Evolutionary conservation across 2,329 filamentous ascomycete genomes (phyloP), one percentile per base, ranked within the genome.

Genomic region (Atkinsonella hypoxylon): DNA sequence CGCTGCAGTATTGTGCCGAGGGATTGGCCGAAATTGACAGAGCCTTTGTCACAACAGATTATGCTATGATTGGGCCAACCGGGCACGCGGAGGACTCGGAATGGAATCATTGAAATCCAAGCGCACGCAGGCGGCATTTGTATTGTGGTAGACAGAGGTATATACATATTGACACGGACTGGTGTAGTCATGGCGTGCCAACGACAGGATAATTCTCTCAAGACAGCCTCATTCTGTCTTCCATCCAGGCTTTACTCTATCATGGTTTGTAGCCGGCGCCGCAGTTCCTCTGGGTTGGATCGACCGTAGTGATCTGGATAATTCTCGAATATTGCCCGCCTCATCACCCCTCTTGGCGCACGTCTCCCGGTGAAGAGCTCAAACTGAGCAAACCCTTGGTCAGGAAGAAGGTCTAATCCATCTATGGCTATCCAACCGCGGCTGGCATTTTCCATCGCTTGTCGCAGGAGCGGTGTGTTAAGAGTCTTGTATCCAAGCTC

Each of bases 381-480:
- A 60, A 90, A 91, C 59, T 90, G 86, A 1, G 86, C 85, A 65
- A 87, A 87, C 0, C 83, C 87, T 61, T 90, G 86, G 62, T 90
- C 87, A 0, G 84, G 84, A 13, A 91, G 66, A 45, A 89, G 74
- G 58, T 90, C 85, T 12, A 90, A 69, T 0, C 86, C 86, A 59
- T 89, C 84, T 64, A 89, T 79, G 17, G 85, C 74, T 0, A 89
- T 82, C 85, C 85, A 90, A 40, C 85, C 75, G 55, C 75, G 70
- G 50, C 79, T 69, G 18, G 79, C 71, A 62, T 79, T 67, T 48
- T 71, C 68, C 17, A 81, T 75, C 50, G 87, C 80, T 58, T 90
- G 86, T 32, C 75, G 73, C 42, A 89, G 70, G 4, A 91, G 69
- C 0, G 85, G 85, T 1, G 85, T 89, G 52, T 84, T 75, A 5